These are phyloP conservation scores for Trichoderma semiorbis DNA, from an alignment of 2,329 filamentous ascomycete genomes.

Conservation along the genomic window DNA sequence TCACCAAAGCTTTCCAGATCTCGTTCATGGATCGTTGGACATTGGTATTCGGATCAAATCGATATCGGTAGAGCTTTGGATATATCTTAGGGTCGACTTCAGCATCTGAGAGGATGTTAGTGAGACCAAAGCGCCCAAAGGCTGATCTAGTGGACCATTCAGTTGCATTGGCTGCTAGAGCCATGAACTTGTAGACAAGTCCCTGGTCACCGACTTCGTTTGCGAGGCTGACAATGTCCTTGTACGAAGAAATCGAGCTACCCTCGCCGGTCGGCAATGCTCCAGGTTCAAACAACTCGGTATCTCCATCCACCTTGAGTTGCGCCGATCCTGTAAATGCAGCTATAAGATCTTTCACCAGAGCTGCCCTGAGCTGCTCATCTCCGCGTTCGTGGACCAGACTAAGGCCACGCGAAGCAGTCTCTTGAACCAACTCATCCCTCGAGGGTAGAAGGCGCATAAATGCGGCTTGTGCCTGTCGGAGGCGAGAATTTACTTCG, in stretches of 20 bases:
- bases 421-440: conserved; percentile 94
- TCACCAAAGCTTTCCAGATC: conserved; percentile 95
- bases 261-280: conserved; percentile 87
- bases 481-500: conserved; percentile 69
- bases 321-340: conserved; percentile 78
- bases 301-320: conserved; percentile 84
- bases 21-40: conserved; percentile 95
- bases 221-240: conserved; percentile 93
- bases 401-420: conserved; percentile 84
- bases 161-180: conserved; percentile 88
- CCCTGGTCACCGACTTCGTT: conserved; percentile 94
- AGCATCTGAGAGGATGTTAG: conserved; percentile 85
- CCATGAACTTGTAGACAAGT: conserved; percentile 98
- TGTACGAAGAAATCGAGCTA: conserved; percentile 88
- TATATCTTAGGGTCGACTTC: conserved; percentile 89
- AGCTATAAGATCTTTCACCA: conserved; percentile 83
- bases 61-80: conserved; percentile 88
- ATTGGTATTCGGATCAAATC: conserved; percentile 91
- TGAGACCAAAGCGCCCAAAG: conserved; percentile 90
- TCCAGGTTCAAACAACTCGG: conserved; percentile 88
- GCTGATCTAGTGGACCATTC: conserved; percentile 97
- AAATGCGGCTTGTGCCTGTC: conserved; percentile 81
- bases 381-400: conserved; percentile 93
- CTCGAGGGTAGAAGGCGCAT: conserved; percentile 81
- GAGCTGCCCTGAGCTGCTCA: conserved; percentile 69